Evolutionary conservation across 768 basidiomycete genomes (phyloP).

Genomic region (Mycena floridula): DNA sequence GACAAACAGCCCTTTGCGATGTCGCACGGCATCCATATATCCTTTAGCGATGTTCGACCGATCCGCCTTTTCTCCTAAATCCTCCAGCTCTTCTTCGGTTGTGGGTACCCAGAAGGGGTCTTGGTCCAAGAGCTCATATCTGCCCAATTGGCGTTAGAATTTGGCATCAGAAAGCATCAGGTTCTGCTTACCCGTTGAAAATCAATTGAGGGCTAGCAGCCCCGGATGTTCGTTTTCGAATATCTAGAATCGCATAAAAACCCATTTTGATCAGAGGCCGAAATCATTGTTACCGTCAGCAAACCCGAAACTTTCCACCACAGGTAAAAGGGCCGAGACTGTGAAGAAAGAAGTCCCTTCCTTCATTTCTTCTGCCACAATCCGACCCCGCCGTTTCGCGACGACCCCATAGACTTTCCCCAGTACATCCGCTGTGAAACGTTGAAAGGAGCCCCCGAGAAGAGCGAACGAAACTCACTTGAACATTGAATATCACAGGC

Average conservation of each 20-base stretch:
- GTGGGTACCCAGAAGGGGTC: conserved; percentile 99
- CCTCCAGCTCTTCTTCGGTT: conserved; percentile 94
- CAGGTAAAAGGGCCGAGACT: conserved; percentile 84
- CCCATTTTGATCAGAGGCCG: neutral
- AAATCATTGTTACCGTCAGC: conserved; percentile 66
- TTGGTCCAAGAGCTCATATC: conserved; percentile 88
- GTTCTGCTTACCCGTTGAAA: conserved; percentile 74
- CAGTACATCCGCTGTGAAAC: conserved; percentile 79
- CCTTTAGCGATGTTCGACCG: conserved; percentile 86
- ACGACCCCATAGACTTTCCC: conserved; percentile 98
- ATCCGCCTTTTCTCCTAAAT: conserved; percentile 95
- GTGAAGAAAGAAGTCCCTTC: conserved; percentile 95
- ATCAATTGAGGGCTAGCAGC: conserved; percentile 97
- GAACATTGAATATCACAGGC: conserved; percentile 98
- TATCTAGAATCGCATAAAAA: conserved; percentile 46
- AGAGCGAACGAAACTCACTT: conserved; percentile 46
- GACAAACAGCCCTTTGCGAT: conserved; percentile 92
- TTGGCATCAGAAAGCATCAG: neutral
- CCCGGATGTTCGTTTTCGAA: conserved; percentile 92
- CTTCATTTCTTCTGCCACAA: conserved; percentile 97
- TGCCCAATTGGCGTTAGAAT: conserved; percentile 22
- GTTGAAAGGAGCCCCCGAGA: conserved; percentile 8
- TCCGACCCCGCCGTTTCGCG: conserved; percentile 82
- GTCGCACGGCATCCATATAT: conserved; percentile 88
- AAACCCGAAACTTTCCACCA: conserved; percentile 97